phyloP scores from a whole-genome alignment of 2,329 filamentous ascomycete genomes.

The Penicillium sp. region DNA sequence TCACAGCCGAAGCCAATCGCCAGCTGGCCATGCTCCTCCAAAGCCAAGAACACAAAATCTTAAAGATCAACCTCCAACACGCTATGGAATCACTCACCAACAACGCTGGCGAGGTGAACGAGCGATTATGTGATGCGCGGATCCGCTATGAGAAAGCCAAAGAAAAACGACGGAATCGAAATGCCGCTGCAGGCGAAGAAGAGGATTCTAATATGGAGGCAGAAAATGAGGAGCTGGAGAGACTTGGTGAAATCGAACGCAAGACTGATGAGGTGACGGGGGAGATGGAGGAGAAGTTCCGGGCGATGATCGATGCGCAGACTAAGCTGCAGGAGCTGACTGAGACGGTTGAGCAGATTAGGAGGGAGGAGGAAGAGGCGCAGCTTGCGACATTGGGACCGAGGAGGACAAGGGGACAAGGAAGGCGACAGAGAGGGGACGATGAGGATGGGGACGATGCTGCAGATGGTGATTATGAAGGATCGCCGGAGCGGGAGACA shows the following conservation, averaged over 20 bases:
- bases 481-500: slow-evolving; percentile 39
- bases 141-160: slow-evolving; percentile 32
- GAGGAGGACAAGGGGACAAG: slow-evolving; percentile 6
- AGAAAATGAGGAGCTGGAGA: slow-evolving; percentile 32
- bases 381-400: slow-evolving; percentile 30
- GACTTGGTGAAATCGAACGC: slow-evolving; percentile 44
- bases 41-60: slow-evolving; percentile 41
- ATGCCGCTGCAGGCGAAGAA: slow-evolving; percentile 1
- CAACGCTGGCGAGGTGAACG: slow-evolving; percentile 57
- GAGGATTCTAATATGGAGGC: slow-evolving; percentile 12
- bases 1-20: slow-evolving; percentile 50
- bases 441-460: slow-evolving; percentile 40
- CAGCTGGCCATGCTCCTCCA: slow-evolving; percentile 49
- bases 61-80: slow-evolving; percentile 52
- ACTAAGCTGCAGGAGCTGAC: slow-evolving; percentile 48
- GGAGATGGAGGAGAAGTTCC: slow-evolving; percentile 59
- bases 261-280: slow-evolving; percentile 55
- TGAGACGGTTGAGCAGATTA: slow-evolving; percentile 47
- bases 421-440: slow-evolving; percentile 22
- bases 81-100: slow-evolving; percentile 51
- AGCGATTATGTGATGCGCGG: slow-evolving; percentile 48
- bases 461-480: slow-evolving; percentile 45
- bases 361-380: slow-evolving; percentile 36
- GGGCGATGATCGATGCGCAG: slow-evolving; percentile 59
- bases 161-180: slow-evolving; percentile 25